Evolutionary conservation across 2,329 filamentous ascomycete species (phyloP).

Genomic region (Calonectria hongkongensis): DNA sequence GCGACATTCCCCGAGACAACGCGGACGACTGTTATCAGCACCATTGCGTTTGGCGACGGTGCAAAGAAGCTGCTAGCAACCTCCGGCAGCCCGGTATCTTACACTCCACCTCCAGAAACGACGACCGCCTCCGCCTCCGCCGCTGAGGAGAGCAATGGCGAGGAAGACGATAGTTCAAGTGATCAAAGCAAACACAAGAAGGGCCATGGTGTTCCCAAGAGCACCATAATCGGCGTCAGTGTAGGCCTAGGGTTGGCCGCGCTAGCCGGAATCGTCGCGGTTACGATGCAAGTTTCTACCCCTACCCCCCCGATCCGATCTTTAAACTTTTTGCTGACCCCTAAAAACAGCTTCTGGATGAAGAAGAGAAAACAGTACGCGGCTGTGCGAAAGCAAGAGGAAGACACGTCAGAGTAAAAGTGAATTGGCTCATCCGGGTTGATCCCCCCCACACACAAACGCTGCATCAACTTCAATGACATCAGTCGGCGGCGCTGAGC

Average conservation of each 20-base stretch:
- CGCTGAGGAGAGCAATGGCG: neutral
- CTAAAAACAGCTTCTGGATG: slow-evolving; percentile 8
- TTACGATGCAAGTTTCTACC: slow-evolving; percentile 57
- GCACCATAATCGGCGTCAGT: slow-evolving; percentile 68
- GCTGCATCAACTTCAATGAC: neutral
- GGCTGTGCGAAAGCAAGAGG: slow-evolving; percentile 12
- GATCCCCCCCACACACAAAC: neutral
- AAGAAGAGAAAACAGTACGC: slow-evolving; percentile 10
- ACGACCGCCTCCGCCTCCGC: neutral
- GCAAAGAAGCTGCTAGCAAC: slow-evolving; percentile 51
- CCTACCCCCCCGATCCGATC: too few species aligned
- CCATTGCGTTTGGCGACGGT: slow-evolving; percentile 65
- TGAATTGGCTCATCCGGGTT: neutral
- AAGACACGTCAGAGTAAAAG: neutral
- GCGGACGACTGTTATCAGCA: slow-evolving; percentile 55
- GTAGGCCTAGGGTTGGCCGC: slow-evolving; percentile 67
- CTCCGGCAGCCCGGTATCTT: slow-evolving; percentile 67
- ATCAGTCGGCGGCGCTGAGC: too few species aligned
- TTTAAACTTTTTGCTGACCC: neutral
- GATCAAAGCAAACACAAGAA: neutral
- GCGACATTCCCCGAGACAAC: slow-evolving; percentile 64
- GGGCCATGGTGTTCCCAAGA: slow-evolving; percentile 61
- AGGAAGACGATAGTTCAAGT: slow-evolving; percentile 38
- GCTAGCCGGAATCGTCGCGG: slow-evolving; percentile 57
- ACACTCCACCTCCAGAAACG: slow-evolving; percentile 58